phyloP scores from a whole-genome alignment of 345 rosid genomes.

The sweet orange (Citrus sinensis) region DVS_A1.0 CM039163.1:7944001-7944500 shows the following conservation, averaged over 20 bases:
- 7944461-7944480: not conserved
- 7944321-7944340: not conserved
- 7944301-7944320: not conserved
- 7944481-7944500: not conserved
- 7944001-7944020: constrained; percentile 90
- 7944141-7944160: constrained; percentile 94
- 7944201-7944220: constrained; percentile 72
- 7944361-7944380: not conserved
- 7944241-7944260: not conserved
- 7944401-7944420: not conserved
- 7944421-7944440: not conserved
- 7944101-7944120: constrained; percentile 54
- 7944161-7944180: constrained; percentile 59
- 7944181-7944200: constrained; percentile 86
- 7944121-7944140: constrained; percentile 56
- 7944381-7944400: not conserved
- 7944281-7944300: not conserved
- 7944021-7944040: constrained; percentile 70
- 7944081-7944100: constrained; percentile 75
- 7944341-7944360: not conserved
- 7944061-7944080: constrained; percentile 62
- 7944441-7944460: not conserved
- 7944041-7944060: constrained; percentile 67
- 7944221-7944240: constrained; percentile 28
- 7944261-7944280: not conserved